These are phyloP conservation scores for Castanea crenata DNA, from an alignment of 306 rosid genomes.

Conservation along the genomic window DNA sequence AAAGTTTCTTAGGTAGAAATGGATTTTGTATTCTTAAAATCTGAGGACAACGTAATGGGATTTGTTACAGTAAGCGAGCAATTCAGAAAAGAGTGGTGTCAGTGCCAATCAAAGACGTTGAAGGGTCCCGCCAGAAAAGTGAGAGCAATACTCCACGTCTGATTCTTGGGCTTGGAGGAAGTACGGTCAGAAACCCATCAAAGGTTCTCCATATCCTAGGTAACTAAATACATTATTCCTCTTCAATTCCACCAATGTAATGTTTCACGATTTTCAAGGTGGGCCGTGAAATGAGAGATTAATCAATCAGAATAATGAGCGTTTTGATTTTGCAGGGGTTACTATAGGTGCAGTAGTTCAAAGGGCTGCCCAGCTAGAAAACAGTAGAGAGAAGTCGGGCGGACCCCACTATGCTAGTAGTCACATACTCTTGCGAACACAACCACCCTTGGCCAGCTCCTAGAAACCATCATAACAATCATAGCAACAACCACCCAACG, in stretches of 20 bases:
- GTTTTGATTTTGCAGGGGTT: slow-evolving; percentile 53
- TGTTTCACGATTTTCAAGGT: neutral
- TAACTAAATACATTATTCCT: neutral
- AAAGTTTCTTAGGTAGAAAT: neutral
- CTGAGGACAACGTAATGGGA: neutral
- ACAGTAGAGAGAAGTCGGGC: slow-evolving; percentile 82
- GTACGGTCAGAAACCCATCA: slow-evolving; percentile 97
- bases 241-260: too few species aligned
- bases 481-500: neutral
- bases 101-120: slow-evolving; percentile 61
- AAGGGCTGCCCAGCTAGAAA: slow-evolving; percentile 97
- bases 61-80: slow-evolving; percentile 39
- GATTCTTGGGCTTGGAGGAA: slow-evolving; percentile 99
- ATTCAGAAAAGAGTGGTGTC: slow-evolving; percentile 76
- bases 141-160: slow-evolving; percentile 68
- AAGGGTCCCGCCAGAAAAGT: slow-evolving; percentile 59
- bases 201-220: slow-evolving; percentile 99
- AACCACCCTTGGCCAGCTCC: slow-evolving; percentile 84
- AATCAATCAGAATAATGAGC: neutral
- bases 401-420: slow-evolving; percentile 85
- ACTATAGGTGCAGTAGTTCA: slow-evolving; percentile 85
- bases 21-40: too few species aligned
- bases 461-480: slow-evolving; percentile 38
- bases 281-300: neutral
- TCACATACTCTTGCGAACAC: slow-evolving; percentile 86